Conservation (phyloP, 2,329 filamentous ascomycete genomes). For the Trichoderma sp. region DNA sequence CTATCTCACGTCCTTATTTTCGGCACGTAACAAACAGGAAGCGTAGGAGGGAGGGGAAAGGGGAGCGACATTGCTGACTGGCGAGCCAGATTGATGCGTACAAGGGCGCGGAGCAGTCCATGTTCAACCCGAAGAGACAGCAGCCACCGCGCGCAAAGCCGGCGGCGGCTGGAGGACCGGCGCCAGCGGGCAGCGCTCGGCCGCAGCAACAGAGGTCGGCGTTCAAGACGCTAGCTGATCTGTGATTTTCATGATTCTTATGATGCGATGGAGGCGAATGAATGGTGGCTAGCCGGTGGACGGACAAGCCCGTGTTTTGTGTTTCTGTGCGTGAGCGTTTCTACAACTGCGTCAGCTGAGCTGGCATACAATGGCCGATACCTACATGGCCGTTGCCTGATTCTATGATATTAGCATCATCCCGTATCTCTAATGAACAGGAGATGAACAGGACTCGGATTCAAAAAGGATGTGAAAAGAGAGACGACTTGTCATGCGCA, state of each 20-base stretch:
- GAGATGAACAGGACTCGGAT: not conserved
- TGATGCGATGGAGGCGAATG: conserved; percentile 1
- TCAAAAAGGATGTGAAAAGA: not conserved
- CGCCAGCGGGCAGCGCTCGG: conserved; percentile 32
- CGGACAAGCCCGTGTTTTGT: not conserved
- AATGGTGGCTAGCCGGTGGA: not conserved
- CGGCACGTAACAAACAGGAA: conserved; percentile 47
- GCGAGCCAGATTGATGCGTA: conserved; percentile 59
- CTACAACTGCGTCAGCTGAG: conserved; percentile 1
- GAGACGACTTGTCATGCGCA: not conserved
- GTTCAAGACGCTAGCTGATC: conserved; percentile 58
- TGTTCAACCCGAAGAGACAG: conserved; percentile 56
- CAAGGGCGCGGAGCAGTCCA: conserved; percentile 61
- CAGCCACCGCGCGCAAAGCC: conserved; percentile 33
- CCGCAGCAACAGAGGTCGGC: conserved; percentile 40
- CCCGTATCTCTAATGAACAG: not conserved
- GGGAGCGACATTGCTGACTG: conserved; percentile 33
- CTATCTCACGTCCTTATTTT: conserved; percentile 64
- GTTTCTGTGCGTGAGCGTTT: conserved; percentile 19
- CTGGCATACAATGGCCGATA: not conserved
- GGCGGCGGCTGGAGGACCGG: conserved; percentile 6
- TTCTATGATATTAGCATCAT: too few species aligned
- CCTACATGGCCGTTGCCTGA: not conserved
- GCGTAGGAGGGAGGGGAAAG: conserved; percentile 12
- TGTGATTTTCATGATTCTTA: conserved; percentile 38